These are phyloP conservation scores for Phaeosphaeriaceae sp. DNA, from an alignment of 2,329 filamentous ascomycete species.

Conservation along the genomic window DNA sequence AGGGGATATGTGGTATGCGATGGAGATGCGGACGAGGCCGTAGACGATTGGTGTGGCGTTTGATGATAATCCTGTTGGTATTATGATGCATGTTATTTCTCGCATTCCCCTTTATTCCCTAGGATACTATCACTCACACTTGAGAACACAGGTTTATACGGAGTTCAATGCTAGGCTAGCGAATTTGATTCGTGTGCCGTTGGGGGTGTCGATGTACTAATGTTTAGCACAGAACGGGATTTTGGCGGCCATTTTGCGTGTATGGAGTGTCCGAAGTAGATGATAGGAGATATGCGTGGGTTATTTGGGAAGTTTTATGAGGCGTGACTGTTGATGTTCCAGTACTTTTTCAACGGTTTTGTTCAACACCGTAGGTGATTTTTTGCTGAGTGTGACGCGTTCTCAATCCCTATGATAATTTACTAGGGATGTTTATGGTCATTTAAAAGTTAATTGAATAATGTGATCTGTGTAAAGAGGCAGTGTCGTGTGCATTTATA, in stretches of 20 bases:
- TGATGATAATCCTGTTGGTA: conserved; percentile 53
- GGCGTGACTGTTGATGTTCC: conserved; percentile 3
- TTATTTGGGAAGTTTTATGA: conserved; percentile 24
- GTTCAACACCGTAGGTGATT: too few species aligned
- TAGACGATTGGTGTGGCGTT: conserved; percentile 53
- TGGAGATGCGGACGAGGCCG: conserved; percentile 52
- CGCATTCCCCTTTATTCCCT: too few species aligned
- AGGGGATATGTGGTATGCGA: conserved; percentile 51
- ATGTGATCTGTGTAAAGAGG: too few species aligned
- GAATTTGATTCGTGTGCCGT: conserved; percentile 47
- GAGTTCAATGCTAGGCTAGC: conserved; percentile 44
- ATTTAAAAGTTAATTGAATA: too few species aligned
- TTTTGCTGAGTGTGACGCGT: too few species aligned
- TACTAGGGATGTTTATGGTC: too few species aligned
- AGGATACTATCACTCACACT: too few species aligned
- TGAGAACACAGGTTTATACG: conserved; percentile 47
- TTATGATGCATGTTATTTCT: conserved; percentile 53
- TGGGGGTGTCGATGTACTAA: conserved; percentile 48
- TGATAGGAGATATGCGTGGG: conserved; percentile 30
- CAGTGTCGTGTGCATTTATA: too few species aligned
- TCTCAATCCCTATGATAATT: too few species aligned
- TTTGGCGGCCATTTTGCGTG: conserved; percentile 33
- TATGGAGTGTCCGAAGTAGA: conserved; percentile 34
- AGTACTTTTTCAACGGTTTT: too few species aligned
- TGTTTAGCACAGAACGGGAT: conserved; percentile 44